Conservation (phyloP, 768 basidiomycete genomes). For the Psilocybe cyanescens region DNA sequence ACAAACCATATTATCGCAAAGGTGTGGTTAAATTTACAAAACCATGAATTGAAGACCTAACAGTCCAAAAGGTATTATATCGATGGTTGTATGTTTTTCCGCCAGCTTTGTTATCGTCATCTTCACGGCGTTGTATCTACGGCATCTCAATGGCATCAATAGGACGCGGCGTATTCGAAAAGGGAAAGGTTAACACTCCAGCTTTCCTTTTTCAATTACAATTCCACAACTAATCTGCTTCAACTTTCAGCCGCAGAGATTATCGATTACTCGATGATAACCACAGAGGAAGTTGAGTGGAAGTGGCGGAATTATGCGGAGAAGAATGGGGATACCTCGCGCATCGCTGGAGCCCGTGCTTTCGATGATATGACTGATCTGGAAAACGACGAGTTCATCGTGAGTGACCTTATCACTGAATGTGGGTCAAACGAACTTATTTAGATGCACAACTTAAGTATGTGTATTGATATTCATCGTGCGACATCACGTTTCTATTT, state of each 20-base stretch:
- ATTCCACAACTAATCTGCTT: neutral
- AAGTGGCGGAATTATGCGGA: neutral
- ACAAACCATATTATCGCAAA: conserved; percentile 21
- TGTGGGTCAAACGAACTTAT: no score
- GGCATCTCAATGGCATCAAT: conserved; percentile 18
- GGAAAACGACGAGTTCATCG: conserved; percentile 29
- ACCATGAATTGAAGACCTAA: neutral
- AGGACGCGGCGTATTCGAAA: conserved; percentile 14
- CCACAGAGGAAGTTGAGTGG: conserved; percentile 9
- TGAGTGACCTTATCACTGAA: conserved; percentile 3
- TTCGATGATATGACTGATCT: conserved; percentile 28
- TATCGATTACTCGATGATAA: conserved; percentile 24
- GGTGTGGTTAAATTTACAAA: neutral
- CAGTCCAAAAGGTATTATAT: conserved; percentile 13
- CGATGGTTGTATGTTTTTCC: conserved; percentile 17
- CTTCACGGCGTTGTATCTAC: conserved; percentile 13
- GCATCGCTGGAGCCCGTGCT: conserved; percentile 14
- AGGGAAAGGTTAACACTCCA: conserved; percentile 19
- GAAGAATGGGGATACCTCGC: neutral
- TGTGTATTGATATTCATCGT: neutral
- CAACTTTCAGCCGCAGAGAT: conserved; percentile 15
- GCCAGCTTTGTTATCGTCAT: conserved; percentile 3
- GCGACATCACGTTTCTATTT: neutral
- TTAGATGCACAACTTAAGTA: neutral
- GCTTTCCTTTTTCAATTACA: neutral